Base-by-base conservation (phyloP, 2,329 filamentous ascomycete species). In the Curvularia verruculosa region DNA sequence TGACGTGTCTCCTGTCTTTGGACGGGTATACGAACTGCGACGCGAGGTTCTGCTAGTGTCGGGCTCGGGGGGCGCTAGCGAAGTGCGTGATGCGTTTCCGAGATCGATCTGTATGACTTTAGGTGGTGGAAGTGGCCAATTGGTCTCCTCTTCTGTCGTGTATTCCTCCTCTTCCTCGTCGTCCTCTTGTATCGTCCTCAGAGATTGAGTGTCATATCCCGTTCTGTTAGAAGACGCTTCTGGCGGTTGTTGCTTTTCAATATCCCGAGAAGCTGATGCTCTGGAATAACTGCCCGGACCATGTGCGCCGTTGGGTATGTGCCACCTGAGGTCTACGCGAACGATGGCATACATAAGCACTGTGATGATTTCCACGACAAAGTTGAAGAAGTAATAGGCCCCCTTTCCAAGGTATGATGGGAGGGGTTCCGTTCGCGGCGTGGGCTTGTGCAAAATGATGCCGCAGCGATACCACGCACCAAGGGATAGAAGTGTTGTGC, bases 321-420 rank as follows among this genome's bases (percentile, higher is more conserved):
- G 83, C 78, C 94, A 96, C 40, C 90, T 84, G 59, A 83, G 82
- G 73, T 96, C 92, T 59, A 95, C 87, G 29, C 92, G 84, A 19
- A 83, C 75, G 15, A 89, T 69, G 0, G 87, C 82, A 75, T 90
- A 94, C 8, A 87, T 77, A 51, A 82, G 83, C 4, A 94, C 82
- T 36, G 92, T 86, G 23, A 89, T 70, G 39, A 93, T 78, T 76
- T 96, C 92, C 36, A 93, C 81, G 15, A 79, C 80, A 70, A 90
- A 96, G 77, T 91, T 90, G 79, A 95, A 90, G 70, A 87, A 78
- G 78, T 95, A 96, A 79, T 92, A 96, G 67, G 84, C 86, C 1
- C 87, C 84, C 72, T 88, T 90, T 68, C 80, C 80, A 67, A 91
- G 84, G 72, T 88, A 94, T 83, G 87, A 90, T 5, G 87, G 87